A percentile compares a stretch with the other conserved stretches of the same genome.
phyloP scores from a whole-genome alignment of 768 basidiomycete genomes.

The Leccinellum rugosiceps region DNA sequence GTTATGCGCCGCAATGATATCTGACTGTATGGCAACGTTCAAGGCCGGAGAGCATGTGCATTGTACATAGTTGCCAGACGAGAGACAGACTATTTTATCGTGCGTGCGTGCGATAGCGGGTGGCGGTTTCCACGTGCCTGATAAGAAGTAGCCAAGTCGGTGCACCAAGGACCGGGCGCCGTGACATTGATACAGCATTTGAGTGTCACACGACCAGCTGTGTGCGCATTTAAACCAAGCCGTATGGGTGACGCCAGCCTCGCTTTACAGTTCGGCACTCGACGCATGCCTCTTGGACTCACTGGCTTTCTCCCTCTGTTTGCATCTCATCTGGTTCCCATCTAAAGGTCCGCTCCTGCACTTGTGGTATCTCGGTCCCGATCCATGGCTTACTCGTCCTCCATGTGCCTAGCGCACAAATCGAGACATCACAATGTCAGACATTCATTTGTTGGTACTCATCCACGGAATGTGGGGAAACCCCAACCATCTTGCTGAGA shows the following conservation, averaged over 20 bases:
- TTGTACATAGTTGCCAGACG: neutral
- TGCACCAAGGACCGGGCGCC: neutral
- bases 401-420: neutral
- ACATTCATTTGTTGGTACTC: constrained; percentile 43
- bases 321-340: neutral
- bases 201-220: neutral
- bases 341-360: constrained; percentile 2
- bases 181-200: constrained; percentile 4
- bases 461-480: constrained; percentile 81
- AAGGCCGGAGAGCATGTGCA: too few species aligned
- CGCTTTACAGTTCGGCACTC: neutral
- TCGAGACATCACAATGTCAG: constrained; percentile 18
- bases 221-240: neutral
- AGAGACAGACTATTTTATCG: constrained; percentile 5
- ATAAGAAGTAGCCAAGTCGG: neutral
- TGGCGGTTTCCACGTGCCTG: neutral
- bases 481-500: constrained; percentile 59
- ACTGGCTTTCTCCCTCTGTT: neutral
- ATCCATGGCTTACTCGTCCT: neutral
- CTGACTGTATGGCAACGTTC: neutral
- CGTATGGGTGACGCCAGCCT: neutral
- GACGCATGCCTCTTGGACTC: neutral
- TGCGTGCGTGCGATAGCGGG: neutral
- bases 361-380: neutral
- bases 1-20: neutral